Evolutionary conservation across 768 basidiomycete species (phyloP), one percentile per base, ranked within the genome.

Genomic region (Russula ochroleuca): DNA sequence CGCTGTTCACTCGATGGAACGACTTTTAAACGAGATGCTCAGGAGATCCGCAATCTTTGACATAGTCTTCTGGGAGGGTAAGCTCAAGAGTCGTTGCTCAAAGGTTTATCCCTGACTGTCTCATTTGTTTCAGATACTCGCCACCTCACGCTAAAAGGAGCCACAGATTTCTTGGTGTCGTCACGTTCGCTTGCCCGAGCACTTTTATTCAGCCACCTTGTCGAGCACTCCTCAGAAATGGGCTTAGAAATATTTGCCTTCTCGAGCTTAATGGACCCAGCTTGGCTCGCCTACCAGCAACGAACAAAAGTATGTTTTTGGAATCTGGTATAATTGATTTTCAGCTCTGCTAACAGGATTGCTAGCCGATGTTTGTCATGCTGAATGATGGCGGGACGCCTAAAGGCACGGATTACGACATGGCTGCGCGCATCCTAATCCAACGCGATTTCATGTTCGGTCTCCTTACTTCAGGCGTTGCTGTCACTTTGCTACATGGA

Each of bases 351-450:
- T 73, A 48, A 76, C 52, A 7, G 41, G 2, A 45, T 9, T 15
- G 38, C 35, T 9, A 87, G 84, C 87, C 88, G 1, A 86, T 89
- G 85, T 87, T 87, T 61, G 77, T 82, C 33, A 75, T 89, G 73
- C 74, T 77, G 21, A 80, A 82, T 63, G 85, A 85, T 59, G 85
- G 83, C 9, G 81, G 78, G 9, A 50, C 72, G 5, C 61, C 68
- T 5, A 61, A 70, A 9, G 65, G 67, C 23, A 47, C 54, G 7
- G 67, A 49, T 50, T 21, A 17, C 1, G 67, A 67, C 47, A 57
- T 64, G 8, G 61, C 70, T 1, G 72, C 70, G 33, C 72, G 75
- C 23, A 71, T 79, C 17, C 74, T 88, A 2, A 67, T 72, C 5
- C 83, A 86, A 59, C 77, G 86, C 5, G 47, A 72, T 1, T 81